Percentiles rank a stretch among this genome's conserved stretches.
phyloP scores from a whole-genome alignment of 176 grass and related monocot species.

The Typha latifolia region DNA sequence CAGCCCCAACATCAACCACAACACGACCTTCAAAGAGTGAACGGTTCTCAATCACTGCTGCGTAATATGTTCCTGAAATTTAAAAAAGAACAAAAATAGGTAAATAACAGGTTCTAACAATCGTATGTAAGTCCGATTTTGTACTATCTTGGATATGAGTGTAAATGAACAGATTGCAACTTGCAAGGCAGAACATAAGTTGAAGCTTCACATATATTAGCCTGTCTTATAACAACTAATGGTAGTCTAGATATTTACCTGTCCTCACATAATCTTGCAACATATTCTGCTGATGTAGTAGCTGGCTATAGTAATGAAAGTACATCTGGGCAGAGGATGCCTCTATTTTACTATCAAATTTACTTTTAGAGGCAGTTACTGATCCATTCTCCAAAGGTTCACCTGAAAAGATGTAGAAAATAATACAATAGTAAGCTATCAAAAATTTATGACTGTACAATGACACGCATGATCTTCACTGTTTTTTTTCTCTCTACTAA shows the following conservation, averaged over 20 bases:
- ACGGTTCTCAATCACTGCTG: conserved; percentile 90
- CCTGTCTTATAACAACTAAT: not conserved
- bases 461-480: not conserved
- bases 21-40: conserved; percentile 76
- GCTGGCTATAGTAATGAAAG: conserved; percentile 96
- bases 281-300: conserved; percentile 99
- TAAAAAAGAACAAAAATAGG: not conserved
- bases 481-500: not conserved
- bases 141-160: no score
- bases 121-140: no score
- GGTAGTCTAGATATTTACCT: conserved; percentile 30
- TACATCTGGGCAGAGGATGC: conserved; percentile 96
- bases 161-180: no score
- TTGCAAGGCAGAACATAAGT: no score
- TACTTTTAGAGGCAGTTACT: conserved; percentile 56
- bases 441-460: conserved; percentile 7
- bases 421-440: not conserved
- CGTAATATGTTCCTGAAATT: conserved; percentile 88
- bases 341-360: conserved; percentile 98
- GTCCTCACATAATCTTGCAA: conserved; percentile 99
- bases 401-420: conserved; percentile 34
- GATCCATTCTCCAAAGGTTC: conserved; percentile 69
- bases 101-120: not conserved
- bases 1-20: conserved; percentile 99
- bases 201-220: not conserved